These are phyloP conservation scores for Potentilla sterilis DNA, from an alignment of 306 rosid species.

Conservation along the genomic window DNA sequence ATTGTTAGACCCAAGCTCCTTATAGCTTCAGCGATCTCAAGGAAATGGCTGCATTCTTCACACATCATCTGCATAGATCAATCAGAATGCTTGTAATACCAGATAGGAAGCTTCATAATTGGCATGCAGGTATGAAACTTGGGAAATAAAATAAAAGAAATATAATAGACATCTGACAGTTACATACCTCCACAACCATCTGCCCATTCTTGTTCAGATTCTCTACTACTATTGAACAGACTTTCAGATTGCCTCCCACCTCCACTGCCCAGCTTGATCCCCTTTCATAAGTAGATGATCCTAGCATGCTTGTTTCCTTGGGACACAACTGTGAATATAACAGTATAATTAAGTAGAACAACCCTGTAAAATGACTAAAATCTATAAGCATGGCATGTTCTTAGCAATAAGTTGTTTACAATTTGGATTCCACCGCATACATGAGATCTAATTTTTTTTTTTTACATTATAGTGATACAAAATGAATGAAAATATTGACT, in stretches of 20 bases:
- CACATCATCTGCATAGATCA: constrained; percentile 70
- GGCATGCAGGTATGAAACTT: neutral
- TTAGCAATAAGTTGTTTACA: neutral
- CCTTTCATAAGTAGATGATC: constrained; percentile 55
- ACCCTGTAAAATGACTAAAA: neutral
- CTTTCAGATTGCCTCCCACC: constrained; percentile 90
- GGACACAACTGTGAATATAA: constrained; percentile 51
- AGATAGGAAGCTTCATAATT: constrained; percentile 8
- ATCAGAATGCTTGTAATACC: constrained; percentile 16
- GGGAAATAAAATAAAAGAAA: neutral
- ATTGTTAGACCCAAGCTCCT: constrained; percentile 76
- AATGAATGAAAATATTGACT: neutral
- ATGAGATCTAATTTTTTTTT: neutral
- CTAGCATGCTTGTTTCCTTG: constrained; percentile 53
- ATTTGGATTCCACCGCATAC: neutral
- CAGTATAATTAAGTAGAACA: constrained; percentile 20
- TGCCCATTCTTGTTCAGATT: constrained; percentile 86
- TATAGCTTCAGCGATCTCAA: constrained; percentile 93
- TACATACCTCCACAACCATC: constrained; percentile 88
- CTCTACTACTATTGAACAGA: constrained; percentile 78
- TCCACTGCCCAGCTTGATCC: constrained; percentile 99
- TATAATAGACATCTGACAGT: neutral
- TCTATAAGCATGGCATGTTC: neutral
- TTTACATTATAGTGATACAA: neutral
- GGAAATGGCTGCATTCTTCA: constrained; percentile 93